Conservation (phyloP, 495 filamentous ascomycete species). For the Trichoderma orchidacearum region DNA sequence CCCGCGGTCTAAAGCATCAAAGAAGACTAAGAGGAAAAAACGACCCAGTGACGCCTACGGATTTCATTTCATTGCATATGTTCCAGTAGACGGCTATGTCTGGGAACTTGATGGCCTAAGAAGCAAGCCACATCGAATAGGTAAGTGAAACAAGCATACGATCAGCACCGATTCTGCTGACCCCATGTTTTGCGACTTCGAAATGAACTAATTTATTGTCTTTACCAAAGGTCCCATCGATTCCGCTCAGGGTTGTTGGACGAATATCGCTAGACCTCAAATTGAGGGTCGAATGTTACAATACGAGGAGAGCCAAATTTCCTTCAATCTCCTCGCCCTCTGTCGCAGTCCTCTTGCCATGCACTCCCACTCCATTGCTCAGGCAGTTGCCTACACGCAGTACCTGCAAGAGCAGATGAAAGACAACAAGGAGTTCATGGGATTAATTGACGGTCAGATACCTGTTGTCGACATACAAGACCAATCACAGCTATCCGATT, state of each 20-base stretch:
- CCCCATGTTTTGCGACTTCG: neutral
- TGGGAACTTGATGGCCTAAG: conserved; percentile 91
- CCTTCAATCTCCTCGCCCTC: conserved; percentile 33
- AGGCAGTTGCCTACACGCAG: conserved; percentile 15
- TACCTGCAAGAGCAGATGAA: conserved; percentile 13
- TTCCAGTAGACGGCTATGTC: conserved; percentile 58
- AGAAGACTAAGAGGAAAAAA: conserved; percentile 16
- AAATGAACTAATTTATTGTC: neutral
- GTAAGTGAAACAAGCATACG: conserved; percentile 23
- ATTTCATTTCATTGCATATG: conserved; percentile 85
- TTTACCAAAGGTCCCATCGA: conserved; percentile 5
- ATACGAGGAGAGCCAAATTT: conserved; percentile 17
- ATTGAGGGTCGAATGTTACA: conserved; percentile 27
- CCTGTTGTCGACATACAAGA: neutral
- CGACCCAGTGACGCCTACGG: conserved; percentile 16
- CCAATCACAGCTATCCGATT: conserved; percentile 7
- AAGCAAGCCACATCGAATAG: conserved; percentile 54
- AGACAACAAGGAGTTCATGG: conserved; percentile 1
- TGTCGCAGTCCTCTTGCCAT: conserved; percentile 22
- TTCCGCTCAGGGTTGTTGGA: conserved; percentile 20
- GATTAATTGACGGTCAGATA: neutral
- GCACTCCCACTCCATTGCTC: conserved; percentile 16
- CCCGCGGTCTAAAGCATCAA: conserved; percentile 13
- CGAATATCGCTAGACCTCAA: conserved; percentile 17
- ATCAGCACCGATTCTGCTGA: no score